phyloP scores from a whole-genome alignment of 345 rosid species.

The Citrus maxima region DNA sequence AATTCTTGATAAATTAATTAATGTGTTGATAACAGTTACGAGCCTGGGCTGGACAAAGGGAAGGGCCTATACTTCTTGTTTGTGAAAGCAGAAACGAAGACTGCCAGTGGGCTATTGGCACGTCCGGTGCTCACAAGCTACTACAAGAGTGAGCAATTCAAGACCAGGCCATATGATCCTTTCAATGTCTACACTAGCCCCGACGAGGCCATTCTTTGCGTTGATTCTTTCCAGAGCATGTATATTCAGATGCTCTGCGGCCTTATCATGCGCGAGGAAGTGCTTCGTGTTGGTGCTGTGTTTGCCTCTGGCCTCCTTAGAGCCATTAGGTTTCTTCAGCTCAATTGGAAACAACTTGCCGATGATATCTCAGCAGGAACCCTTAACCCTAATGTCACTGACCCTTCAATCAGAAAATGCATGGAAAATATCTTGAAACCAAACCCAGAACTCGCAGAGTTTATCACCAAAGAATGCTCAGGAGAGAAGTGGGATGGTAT shows the following conservation, averaged over 20 bases:
- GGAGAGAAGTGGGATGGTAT: constrained; percentile 68
- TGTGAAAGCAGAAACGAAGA: constrained; percentile 76
- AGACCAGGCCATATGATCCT: constrained; percentile 71
- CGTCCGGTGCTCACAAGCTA: constrained; percentile 94
- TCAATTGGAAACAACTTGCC: constrained; percentile 60
- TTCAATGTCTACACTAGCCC: constrained; percentile 86
- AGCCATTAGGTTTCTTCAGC: constrained; percentile 77
- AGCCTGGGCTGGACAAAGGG: constrained; percentile 80
- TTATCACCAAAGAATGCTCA: constrained; percentile 46
- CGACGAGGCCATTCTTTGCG: constrained; percentile 76
- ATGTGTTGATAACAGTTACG: constrained; percentile 45
- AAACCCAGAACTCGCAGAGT: constrained; percentile 53
- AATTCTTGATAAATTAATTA: neutral
- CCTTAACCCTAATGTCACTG: constrained; percentile 51
- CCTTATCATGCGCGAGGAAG: constrained; percentile 59
- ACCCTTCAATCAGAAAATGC: constrained; percentile 43
- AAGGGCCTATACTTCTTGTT: constrained; percentile 83
- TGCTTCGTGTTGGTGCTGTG: constrained; percentile 85
- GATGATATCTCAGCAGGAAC: constrained; percentile 58
- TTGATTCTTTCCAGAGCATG: constrained; percentile 90
- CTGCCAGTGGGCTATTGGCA: constrained; percentile 78
- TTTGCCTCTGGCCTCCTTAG: constrained; percentile 89
- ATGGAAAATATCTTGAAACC: constrained; percentile 56
- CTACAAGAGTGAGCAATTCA: constrained; percentile 84
- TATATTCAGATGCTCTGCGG: constrained; percentile 89